phyloP scores from a whole-genome alignment of 2,329 filamentous ascomycete genomes.

The Claviceps monticola region DNA sequence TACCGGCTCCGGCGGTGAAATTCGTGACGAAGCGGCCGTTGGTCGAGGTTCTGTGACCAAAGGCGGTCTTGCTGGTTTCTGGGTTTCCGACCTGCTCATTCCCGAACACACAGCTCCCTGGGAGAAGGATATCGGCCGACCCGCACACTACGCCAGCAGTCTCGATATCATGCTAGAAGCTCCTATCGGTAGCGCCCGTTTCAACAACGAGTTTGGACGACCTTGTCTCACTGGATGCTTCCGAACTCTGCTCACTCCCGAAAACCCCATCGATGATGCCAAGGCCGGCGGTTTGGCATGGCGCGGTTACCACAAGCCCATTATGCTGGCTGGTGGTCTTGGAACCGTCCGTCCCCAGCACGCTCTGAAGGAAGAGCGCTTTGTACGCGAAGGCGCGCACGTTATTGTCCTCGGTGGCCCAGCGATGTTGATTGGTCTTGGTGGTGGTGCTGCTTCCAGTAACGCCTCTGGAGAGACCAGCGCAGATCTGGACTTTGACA shows the following conservation, averaged over 20 bases:
- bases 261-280: conserved; percentile 1
- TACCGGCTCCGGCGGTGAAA: conserved; percentile 90
- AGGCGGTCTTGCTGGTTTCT: conserved; percentile 83
- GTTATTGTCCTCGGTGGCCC: conserved; percentile 89
- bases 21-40: conserved; percentile 88
- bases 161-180: conserved; percentile 97
- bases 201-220: conserved; percentile 96
- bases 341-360: conserved; percentile 85
- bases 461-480: conserved; percentile 77
- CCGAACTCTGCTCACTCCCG: conserved; percentile 61
- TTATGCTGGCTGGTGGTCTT: conserved; percentile 93
- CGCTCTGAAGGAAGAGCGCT: conserved; percentile 66
- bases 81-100: conserved; percentile 86
- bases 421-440: conserved; percentile 93
- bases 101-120: conserved; percentile 72
- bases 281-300: conserved; percentile 37
- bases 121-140: conserved; percentile 84
- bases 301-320: conserved; percentile 93
- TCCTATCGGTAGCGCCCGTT: conserved; percentile 84
- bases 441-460: conserved; percentile 88
- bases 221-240: conserved; percentile 85
- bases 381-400: conserved; percentile 78
- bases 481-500: conserved; percentile 89
- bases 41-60: conserved; percentile 87
- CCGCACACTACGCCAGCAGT: conserved; percentile 82